Conservation (phyloP, 768 basidiomycete genomes). For the Scleroderma bovista region DNA sequence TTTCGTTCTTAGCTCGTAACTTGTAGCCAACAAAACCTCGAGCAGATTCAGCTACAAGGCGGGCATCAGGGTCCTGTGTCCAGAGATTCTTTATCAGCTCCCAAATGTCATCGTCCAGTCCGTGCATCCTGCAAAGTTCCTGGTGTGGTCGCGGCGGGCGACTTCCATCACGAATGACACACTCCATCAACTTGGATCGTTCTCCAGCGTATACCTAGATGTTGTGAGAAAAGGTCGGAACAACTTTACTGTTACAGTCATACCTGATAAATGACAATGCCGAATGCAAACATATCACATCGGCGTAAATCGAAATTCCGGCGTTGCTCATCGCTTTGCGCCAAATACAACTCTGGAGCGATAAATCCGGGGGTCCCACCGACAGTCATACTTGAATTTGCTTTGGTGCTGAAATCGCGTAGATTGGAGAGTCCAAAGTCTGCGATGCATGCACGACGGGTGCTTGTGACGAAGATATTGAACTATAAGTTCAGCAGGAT, state of each 20-base stretch:
- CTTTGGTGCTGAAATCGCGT: slow-evolving; percentile 12
- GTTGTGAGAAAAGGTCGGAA: background rate
- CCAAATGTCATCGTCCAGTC: slow-evolving; percentile 30
- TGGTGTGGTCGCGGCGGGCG: slow-evolving; percentile 16
- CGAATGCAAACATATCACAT: slow-evolving; percentile 33
- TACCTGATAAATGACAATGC: slow-evolving; percentile 32
- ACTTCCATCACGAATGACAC: slow-evolving; percentile 8
- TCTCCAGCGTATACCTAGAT: slow-evolving; percentile 21
- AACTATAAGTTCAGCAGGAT: slow-evolving; percentile 11
- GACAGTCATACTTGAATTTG: slow-evolving; percentile 11
- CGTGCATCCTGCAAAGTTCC: slow-evolving; percentile 6
- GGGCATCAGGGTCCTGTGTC: slow-evolving; percentile 20
- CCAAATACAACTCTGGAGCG: slow-evolving; percentile 20
- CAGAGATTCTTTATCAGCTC: slow-evolving; percentile 24
- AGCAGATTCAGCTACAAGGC: slow-evolving; percentile 21
- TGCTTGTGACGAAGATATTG: slow-evolving; percentile 25
- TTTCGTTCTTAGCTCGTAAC: background rate
- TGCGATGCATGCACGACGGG: slow-evolving; percentile 25
- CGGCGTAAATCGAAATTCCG: slow-evolving; percentile 16
- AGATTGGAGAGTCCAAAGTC: slow-evolving; percentile 25
- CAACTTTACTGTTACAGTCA: background rate
- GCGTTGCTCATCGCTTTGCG: slow-evolving; percentile 4
- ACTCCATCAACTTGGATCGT: slow-evolving; percentile 10
- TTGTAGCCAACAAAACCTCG: slow-evolving; percentile 18
- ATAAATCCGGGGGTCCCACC: slow-evolving; percentile 22